These are phyloP conservation scores for Salix exigua DNA, from an alignment of 345 rosid species.

Conservation along the genomic window DNA sequence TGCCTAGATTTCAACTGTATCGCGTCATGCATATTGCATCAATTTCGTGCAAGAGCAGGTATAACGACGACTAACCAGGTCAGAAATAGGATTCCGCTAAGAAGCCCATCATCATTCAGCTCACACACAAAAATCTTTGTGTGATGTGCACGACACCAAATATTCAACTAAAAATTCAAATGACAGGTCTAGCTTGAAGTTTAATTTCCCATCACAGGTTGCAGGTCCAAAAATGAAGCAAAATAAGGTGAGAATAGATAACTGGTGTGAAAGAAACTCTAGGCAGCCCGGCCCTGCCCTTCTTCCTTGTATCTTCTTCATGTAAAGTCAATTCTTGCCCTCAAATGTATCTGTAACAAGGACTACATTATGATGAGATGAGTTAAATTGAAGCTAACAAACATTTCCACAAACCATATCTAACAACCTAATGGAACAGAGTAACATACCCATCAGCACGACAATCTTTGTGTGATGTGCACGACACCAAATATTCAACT, in stretches of 20 bases:
- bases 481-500: background rate
- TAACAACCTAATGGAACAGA: background rate
- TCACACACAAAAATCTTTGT: background rate
- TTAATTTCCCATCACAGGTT: background rate
- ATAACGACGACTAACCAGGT: background rate
- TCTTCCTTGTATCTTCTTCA: constrained; percentile 85
- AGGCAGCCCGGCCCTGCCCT: constrained; percentile 75
- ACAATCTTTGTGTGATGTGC: no score
- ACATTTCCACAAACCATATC: no score
- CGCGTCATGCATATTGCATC: background rate
- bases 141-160: background rate
- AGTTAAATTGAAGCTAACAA: no score
- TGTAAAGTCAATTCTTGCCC: constrained; percentile 66
- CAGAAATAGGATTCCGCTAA: background rate
- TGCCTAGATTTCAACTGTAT: no score
- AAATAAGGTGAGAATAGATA: background rate
- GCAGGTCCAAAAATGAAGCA: background rate
- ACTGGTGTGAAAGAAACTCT: constrained; percentile 16
- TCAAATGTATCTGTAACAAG: constrained; percentile 51
- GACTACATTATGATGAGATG: background rate
- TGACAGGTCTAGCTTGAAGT: background rate
- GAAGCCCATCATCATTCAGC: background rate
- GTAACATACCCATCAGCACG: constrained; percentile 27
- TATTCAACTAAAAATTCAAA: background rate
- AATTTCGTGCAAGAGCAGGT: background rate